A percentile compares a stretch with the other conserved stretches of the same genome.
Conservation (phyloP, 345 rosid species). For the Eucalyptus polyanthemos region DNA sequence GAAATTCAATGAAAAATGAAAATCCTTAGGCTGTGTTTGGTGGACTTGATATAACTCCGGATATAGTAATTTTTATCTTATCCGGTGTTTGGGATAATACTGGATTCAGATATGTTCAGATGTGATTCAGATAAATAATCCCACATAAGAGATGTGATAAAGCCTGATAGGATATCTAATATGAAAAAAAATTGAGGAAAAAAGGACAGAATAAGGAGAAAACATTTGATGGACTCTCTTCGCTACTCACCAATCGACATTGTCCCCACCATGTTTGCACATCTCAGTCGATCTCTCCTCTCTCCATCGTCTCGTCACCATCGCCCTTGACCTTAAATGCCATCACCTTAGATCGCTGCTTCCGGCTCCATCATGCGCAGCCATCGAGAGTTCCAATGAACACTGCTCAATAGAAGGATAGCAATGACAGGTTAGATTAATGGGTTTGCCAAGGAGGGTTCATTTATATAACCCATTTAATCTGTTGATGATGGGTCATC, state of each 20-base stretch:
- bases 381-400: conserved; percentile 10
- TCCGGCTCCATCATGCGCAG: background rate
- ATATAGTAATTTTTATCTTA: background rate
- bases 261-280: background rate
- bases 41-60: background rate
- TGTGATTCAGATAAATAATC: too few relatives aligned
- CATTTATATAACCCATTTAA: background rate
- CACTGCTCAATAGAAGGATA: conserved; percentile 5
- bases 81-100: background rate
- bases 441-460: conserved; percentile 4
- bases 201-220: background rate
- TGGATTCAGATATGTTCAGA: background rate
- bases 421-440: conserved; percentile 11
- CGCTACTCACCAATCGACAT: background rate
- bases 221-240: background rate
- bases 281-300: background rate
- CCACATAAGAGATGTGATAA: background rate
- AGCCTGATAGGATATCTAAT: background rate
- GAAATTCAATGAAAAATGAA: background rate
- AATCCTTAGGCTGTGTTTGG: fast-evolving
- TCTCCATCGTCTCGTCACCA: background rate
- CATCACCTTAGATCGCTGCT: background rate
- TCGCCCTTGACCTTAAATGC: background rate
- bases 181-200: background rate
- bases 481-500: conserved; percentile 15